Conservation (phyloP, 1,139 yeast genomes). For the Taphrina wiesneri region DNA sequence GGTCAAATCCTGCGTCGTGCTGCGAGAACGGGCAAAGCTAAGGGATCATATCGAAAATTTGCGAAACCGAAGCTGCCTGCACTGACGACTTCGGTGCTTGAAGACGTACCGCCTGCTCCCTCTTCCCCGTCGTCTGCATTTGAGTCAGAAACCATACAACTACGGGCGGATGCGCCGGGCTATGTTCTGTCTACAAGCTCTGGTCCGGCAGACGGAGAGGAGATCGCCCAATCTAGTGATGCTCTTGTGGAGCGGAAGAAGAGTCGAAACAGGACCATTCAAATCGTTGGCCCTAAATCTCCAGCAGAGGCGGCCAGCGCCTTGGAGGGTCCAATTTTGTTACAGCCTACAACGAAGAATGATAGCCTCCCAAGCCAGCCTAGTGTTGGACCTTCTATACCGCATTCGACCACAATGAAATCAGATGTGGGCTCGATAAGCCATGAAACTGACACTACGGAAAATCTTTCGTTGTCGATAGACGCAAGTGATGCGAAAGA, state of each 20-base stretch:
- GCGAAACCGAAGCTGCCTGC: not conserved
- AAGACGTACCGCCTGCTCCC: not conserved
- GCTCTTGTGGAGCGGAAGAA: conserved; percentile 13
- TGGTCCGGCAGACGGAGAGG: not conserved
- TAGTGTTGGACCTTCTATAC: too few species aligned
- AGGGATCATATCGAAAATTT: conserved; percentile 24
- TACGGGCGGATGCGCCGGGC: not conserved
- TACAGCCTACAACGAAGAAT: not conserved
- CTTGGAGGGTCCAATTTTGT: not conserved
- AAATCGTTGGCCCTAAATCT: conserved; percentile 14
- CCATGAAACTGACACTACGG: too few species aligned
- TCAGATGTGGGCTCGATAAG: too few species aligned
- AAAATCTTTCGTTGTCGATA: too few species aligned
- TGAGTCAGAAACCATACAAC: conserved; percentile 12
- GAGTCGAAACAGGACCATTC: conserved; percentile 17
- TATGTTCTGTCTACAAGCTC: not conserved
- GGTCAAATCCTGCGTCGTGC: conserved; percentile 31
- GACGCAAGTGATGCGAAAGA: too few species aligned
- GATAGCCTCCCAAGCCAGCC: too few species aligned
- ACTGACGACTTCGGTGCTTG: not conserved
- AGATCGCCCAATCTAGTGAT: not conserved
- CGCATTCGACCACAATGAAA: too few species aligned
- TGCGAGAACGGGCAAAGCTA: conserved; percentile 27
- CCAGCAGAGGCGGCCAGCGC: not conserved
- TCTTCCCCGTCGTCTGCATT: not conserved